Evolutionary conservation across 129 eudicot species (phyloP).

Genomic region (Kitagawia praeruptora): DNA sequence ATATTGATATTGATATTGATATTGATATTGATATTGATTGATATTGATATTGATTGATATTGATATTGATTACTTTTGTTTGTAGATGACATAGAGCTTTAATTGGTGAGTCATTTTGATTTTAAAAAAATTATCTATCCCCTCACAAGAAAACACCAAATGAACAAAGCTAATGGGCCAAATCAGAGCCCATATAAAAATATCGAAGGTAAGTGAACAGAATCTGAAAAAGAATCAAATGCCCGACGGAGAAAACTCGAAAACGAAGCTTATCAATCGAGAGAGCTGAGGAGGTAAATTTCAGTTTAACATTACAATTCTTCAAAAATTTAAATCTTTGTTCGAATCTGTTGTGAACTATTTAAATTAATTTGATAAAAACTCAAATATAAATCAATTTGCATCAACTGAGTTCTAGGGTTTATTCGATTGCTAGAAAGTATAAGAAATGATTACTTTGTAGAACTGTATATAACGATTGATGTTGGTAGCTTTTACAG

Average conservation of each 20-base stretch:
- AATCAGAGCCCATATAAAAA: neutral
- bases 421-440: neutral
- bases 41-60: too few species aligned
- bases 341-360: neutral
- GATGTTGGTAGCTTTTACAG: conserved; percentile 27
- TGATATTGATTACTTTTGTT: too few species aligned
- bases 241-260: neutral
- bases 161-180: neutral
- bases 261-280: neutral
- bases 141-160: neutral
- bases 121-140: too few species aligned
- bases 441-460: neutral
- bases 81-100: too few species aligned
- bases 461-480: neutral
- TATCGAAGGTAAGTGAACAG: neutral
- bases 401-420: neutral
- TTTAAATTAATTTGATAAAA: neutral
- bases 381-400: neutral
- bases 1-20: too few species aligned
- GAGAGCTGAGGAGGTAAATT: neutral
- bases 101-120: too few species aligned
- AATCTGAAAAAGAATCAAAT: neutral
- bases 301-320: neutral
- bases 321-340: neutral
- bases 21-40: too few species aligned